Conservation (phyloP, 305 asterid genomes). For the Rubia occidens region DNA sequence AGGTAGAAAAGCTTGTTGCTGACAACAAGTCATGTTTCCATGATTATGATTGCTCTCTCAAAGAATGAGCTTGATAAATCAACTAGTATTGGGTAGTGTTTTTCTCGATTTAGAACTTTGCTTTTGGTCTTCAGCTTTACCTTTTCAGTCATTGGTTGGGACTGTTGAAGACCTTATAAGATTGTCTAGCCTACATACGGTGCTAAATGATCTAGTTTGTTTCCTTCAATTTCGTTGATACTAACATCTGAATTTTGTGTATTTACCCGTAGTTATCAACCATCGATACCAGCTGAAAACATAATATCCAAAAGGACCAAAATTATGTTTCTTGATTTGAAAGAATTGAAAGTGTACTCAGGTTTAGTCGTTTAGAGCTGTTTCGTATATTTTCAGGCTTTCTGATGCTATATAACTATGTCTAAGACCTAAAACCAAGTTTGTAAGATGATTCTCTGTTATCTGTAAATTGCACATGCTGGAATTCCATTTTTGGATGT, state of each 20-base stretch:
- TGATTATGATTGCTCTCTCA: conserved; percentile 78
- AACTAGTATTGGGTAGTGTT: conserved; percentile 68
- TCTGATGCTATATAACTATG: background rate
- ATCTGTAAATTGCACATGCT: background rate
- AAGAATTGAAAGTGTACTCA: background rate
- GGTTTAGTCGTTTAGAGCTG: background rate
- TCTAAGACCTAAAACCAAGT: background rate
- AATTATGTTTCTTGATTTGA: background rate
- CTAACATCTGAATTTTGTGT: conserved; percentile 7
- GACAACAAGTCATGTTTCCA: conserved; percentile 86
- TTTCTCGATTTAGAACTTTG: conserved; percentile 7
- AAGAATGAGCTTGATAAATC: conserved; percentile 56
- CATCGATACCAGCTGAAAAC: conserved; percentile 67
- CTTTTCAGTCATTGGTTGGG: background rate
- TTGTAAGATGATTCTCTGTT: background rate
- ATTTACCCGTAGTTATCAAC: conserved; percentile 51
- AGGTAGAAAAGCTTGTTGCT: conserved; percentile 25
- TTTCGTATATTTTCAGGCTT: background rate
- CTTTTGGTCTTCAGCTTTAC: background rate
- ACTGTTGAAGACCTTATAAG: background rate
- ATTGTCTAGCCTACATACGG: background rate
- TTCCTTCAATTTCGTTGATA: background rate
- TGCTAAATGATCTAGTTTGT: background rate
- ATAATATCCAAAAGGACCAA: background rate
- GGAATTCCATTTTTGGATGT: background rate